Conservation (phyloP, 768 basidiomycete genomes). For the Mycena belliarum region DNA sequence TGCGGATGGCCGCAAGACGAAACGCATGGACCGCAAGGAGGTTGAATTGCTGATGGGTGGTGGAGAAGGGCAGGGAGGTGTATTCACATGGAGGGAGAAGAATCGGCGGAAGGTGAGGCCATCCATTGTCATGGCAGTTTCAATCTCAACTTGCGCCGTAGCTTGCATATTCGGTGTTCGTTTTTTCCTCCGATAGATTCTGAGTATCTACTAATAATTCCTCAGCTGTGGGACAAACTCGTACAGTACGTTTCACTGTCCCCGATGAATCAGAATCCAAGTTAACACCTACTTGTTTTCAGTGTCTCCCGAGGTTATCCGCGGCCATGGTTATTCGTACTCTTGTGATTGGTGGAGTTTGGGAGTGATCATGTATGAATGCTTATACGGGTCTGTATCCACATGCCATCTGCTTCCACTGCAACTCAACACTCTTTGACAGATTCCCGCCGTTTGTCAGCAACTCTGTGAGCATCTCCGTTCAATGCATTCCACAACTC, state of each 20-base stretch:
- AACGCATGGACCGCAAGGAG: slow-evolving; percentile 78
- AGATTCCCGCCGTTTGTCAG: slow-evolving; percentile 97
- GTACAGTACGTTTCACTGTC: slow-evolving; percentile 61
- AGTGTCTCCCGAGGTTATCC: slow-evolving; percentile 93
- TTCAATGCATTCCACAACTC: slow-evolving; percentile 11
- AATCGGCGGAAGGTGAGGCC: slow-evolving; percentile 81
- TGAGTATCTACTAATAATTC: slow-evolving; percentile 25
- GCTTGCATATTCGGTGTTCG: slow-evolving; percentile 90
- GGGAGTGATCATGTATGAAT: slow-evolving; percentile 96
- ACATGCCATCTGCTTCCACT: slow-evolving; percentile 14
- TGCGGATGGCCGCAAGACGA: slow-evolving; percentile 71
- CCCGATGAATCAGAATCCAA: slow-evolving; percentile 24
- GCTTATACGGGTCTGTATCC: slow-evolving; percentile 78
- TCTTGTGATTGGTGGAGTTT: slow-evolving; percentile 99
- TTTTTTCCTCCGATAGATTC: slow-evolving; percentile 27
- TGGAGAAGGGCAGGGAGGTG: slow-evolving; percentile 74
- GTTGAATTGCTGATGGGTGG: slow-evolving; percentile 84
- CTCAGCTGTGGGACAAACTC: slow-evolving; percentile 81
- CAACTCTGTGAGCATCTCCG: slow-evolving; percentile 67
- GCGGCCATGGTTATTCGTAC: slow-evolving; percentile 90
- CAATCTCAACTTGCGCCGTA: slow-evolving; percentile 32
- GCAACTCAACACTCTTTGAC: slow-evolving; percentile 7
- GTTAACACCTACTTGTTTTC: slow-evolving; percentile 22
- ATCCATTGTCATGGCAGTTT: slow-evolving; percentile 28
- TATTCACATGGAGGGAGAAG: slow-evolving; percentile 96